Base-by-base conservation (phyloP, 2,329 filamentous ascomycete species). In the Botrytis galanthina region DNA sequence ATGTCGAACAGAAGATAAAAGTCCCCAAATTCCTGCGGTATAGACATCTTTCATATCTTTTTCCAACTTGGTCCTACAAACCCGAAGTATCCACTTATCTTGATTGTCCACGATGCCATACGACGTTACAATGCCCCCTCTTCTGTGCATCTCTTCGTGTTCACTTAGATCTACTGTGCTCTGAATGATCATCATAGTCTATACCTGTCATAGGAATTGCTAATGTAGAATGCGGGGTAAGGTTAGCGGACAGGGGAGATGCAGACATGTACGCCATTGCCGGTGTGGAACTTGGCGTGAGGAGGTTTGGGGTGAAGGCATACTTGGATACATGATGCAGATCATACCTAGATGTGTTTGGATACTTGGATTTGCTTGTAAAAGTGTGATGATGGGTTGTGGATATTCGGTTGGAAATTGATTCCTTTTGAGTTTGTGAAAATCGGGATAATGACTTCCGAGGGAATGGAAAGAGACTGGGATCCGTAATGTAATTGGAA, bases 41-140 rank as follows among this genome's bases (percentile, higher is more conserved):
- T n/a, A 46, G 32, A 35, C 57, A 71, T 62, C 54, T 48, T 62
- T 70, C 29, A 70, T 61, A 62, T 29, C 35, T 39, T 20, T 10
- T 14, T n/a, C 16, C 22, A 44, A 48, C 9, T 35, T 10, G 37
- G 64, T 12, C n/a, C 7, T 44, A 35, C 7, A 12, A 35, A 46
- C 37, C 22, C 29, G 10, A 6, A 9, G 37, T 46, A 18, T 63
- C 57, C 57, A 71, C 69, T 63, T 37, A 48, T 51, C n/a, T 29
- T 14, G 7, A 29, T 37, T 22, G n/a, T 63, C 44, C 69, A 63
- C 29, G 42, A 39, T 29, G 20, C 42, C 69, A 71, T 71, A 42
- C 70, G 70, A 71, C 59, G 70, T 57, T 64, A 54, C 70, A 66
- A 42, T 66, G 48, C 60, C 70, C 70, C 70, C 70, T 71, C 70